A percentile compares a stretch with the other conserved stretches of the same genome.
These are phyloP conservation scores for Naematelia aurantialba DNA, from an alignment of 768 basidiomycete species.

Conservation along the genomic window DNA sequence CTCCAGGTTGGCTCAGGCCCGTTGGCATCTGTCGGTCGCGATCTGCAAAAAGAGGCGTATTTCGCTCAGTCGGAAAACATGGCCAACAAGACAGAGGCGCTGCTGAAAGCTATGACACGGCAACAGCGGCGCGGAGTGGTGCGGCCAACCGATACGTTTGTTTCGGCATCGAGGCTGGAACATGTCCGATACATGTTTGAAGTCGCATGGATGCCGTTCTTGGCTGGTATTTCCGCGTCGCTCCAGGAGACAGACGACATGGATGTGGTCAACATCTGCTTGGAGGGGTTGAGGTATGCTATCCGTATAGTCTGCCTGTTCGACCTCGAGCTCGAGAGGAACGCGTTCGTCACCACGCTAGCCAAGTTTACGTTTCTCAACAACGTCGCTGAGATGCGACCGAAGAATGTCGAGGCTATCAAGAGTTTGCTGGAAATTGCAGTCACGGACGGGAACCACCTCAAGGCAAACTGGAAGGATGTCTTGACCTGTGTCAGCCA, in stretches of 20 bases:
- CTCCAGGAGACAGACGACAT: constrained; percentile 92
- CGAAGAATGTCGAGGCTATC: constrained; percentile 99
- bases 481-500: constrained; percentile 96
- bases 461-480: constrained; percentile 95
- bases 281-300: constrained; percentile 96
- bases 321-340: constrained; percentile 94
- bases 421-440: constrained; percentile 91
- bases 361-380: constrained; percentile 96
- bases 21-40: constrained; percentile 83
- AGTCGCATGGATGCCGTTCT: constrained; percentile 97
- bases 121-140: constrained; percentile 71
- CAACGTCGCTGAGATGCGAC: constrained; percentile 97
- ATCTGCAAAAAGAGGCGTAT: constrained; percentile 93
- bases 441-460: constrained; percentile 90
- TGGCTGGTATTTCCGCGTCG: constrained; percentile 90
- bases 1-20: constrained; percentile 54
- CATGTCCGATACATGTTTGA: constrained; percentile 99
- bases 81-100: constrained; percentile 93
- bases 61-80: constrained; percentile 92
- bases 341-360: constrained; percentile 94
- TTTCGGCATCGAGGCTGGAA: constrained; percentile 91
- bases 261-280: constrained; percentile 81
- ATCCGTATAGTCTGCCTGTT: constrained; percentile 96
- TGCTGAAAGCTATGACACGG: constrained; percentile 88
- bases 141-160: constrained; percentile 78